Evolutionary conservation across 345 rosid species (phyloP).

Genomic region (Citrus inodora): DNA sequence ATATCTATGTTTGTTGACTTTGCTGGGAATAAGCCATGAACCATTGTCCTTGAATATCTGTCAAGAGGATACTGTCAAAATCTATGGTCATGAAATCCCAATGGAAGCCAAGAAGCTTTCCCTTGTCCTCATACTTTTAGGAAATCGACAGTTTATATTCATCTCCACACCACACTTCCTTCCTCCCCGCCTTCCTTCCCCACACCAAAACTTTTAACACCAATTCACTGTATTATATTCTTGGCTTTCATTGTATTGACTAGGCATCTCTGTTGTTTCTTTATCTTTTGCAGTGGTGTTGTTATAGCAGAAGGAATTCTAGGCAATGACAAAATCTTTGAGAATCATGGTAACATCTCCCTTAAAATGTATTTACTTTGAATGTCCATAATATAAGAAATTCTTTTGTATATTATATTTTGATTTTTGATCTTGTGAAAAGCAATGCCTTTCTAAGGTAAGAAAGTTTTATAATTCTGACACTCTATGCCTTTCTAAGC

Average conservation of each 20-base stretch:
- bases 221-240: background rate
- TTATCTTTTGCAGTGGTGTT: slow-evolving; percentile 75
- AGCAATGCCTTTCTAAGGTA: background rate
- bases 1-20: background rate
- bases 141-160: background rate
- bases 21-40: background rate
- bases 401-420: background rate
- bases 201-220: background rate
- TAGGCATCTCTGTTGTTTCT: slow-evolving; percentile 7
- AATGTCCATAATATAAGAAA: background rate
- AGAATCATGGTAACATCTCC: slow-evolving; percentile 41
- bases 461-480: background rate
- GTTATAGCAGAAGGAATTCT: slow-evolving; percentile 93
- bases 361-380: slow-evolving; percentile 2
- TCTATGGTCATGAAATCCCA: background rate
- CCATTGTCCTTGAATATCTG: background rate
- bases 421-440: background rate
- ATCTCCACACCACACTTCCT: too few species aligned
- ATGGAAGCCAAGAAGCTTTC: background rate
- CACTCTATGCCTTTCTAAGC: too few species aligned
- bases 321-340: slow-evolving; percentile 39
- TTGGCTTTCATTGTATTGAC: background rate
- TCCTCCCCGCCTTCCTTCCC: too few species aligned
- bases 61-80: background rate
- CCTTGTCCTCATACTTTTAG: background rate